Base-by-base conservation (phyloP, 2,329 filamentous ascomycete genomes). In the Zasmidium citrigriseum region DNA sequence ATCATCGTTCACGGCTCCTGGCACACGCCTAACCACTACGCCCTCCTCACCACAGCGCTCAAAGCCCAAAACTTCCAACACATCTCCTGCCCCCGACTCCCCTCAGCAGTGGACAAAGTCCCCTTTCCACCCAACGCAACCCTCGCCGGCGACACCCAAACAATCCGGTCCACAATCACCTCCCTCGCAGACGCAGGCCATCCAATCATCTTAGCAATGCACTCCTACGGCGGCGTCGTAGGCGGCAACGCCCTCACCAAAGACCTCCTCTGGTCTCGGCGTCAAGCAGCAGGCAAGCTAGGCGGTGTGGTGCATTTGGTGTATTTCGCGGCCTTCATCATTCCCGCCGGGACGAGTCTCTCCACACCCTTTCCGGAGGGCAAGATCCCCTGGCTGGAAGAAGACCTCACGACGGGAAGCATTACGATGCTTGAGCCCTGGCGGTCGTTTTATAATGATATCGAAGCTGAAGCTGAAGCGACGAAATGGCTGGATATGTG, bases 171-270 rank as follows among this genome's bases (percentile, higher is more conserved):
- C 7, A 24, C 48, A 7, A 45, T 61, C 46, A 20, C 46, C 2
- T 29, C 45, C n/a, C 55, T 56, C 47, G 53, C 59, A 9, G 63
- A 63, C 38, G 50, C 24, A 12, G 61, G 60, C 52, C 60, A 63
- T 18, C 67, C 73, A 5, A 64, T 75, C 5, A 59, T 74, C 16
- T 46, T 75, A 3, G 52, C 75, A 4, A 62, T 66, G 23, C 73
- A 75, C 65, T 73, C 70, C 49, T 76, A 73, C 69, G 64, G 72
- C 9, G 73, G 73, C 2, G 45, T 75, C 21, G 72, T 72, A 0
- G 72, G 73, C 3, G 71, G 63, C 59, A 72, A 71, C 52, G 72
- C 72, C 1, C 55, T 74, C 0, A 16, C 34, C 16, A 63, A 72
- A 11, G 72, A 70, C 0, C 65, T 75, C 18, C 68, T 64, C 34